A percentile compares a stretch with the other conserved stretches of the same genome.
These are phyloP conservation scores for Phytopythium montanum DNA, from an alignment of 352 stramenopile genomes.

Conservation along the genomic window DNA sequence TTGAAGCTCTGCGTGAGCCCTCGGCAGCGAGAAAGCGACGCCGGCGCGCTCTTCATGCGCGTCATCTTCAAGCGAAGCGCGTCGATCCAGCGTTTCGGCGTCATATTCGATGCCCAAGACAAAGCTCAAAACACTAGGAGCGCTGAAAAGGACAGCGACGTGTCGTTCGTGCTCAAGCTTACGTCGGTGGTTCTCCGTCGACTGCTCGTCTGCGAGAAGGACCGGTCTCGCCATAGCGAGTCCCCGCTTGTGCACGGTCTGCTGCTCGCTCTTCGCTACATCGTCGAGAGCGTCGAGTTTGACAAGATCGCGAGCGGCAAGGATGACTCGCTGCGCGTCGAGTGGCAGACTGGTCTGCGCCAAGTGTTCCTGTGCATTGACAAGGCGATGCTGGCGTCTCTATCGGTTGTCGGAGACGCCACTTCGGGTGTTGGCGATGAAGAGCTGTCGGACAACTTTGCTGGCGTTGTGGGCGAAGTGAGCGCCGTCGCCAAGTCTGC, in stretches of 20 bases:
- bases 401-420: slow-evolving; percentile 71
- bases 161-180: slow-evolving; percentile 37
- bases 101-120: slow-evolving; percentile 29
- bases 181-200: slow-evolving; percentile 13
- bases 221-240: slow-evolving; percentile 33
- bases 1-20: slow-evolving; percentile 67
- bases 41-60: slow-evolving; percentile 82
- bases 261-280: slow-evolving; percentile 70
- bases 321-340: slow-evolving; percentile 7
- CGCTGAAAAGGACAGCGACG: slow-evolving; percentile 17
- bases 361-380: slow-evolving; percentile 53
- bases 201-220: slow-evolving; percentile 22
- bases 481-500: slow-evolving; percentile 45
- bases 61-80: slow-evolving; percentile 62
- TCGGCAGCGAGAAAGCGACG: slow-evolving; percentile 80
- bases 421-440: slow-evolving; percentile 62
- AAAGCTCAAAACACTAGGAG: slow-evolving; percentile 3
- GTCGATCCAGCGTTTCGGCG: slow-evolving; percentile 35
- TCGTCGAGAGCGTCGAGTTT: slow-evolving; percentile 63
- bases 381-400: slow-evolving; percentile 55
- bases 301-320: slow-evolving; percentile 19
- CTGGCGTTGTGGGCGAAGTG: slow-evolving; percentile 64
- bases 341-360: slow-evolving; percentile 46
- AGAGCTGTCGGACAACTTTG: slow-evolving; percentile 57
- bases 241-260: slow-evolving; percentile 74